Evolutionary conservation across 2,329 filamentous ascomycete genomes (phyloP).

Genomic region (Fusarium floridanum): DNA sequence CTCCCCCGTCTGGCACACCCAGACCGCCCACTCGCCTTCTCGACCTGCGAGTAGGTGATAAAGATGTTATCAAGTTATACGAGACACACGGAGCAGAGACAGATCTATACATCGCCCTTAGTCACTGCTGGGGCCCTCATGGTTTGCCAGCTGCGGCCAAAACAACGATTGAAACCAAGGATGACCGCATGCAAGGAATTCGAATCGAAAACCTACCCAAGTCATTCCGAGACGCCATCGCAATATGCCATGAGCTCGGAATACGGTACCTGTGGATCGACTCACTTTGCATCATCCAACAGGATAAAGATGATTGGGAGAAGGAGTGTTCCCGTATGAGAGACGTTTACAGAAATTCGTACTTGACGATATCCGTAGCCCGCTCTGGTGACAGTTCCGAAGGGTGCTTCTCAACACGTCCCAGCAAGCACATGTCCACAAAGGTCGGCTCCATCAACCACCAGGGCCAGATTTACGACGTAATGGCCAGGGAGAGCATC

Average conservation of each 20-base stretch:
- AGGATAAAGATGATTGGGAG: background rate
- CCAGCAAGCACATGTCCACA: background rate
- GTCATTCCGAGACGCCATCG: background rate
- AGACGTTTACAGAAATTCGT: background rate
- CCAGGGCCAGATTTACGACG: background rate
- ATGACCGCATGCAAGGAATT: background rate
- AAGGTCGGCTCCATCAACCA: background rate
- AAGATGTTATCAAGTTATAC: background rate
- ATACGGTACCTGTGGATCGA: background rate
- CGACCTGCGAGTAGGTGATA: background rate
- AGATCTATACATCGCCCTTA: background rate
- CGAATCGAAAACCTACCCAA: background rate
- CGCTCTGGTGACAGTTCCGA: background rate
- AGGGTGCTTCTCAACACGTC: background rate
- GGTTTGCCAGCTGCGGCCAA: background rate
- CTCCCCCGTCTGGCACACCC: background rate
- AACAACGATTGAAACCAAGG: background rate
- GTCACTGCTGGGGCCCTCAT: background rate
- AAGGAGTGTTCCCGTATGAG: background rate
- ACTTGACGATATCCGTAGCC: background rate
- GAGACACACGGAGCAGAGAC: background rate
- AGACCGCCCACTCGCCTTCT: background rate
- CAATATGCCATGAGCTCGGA: background rate
- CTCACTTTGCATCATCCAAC: background rate
- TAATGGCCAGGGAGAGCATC: background rate